Evolutionary conservation across 2,329 filamentous ascomycete species (phyloP).

Genomic region (Microsporum canis): DNA sequence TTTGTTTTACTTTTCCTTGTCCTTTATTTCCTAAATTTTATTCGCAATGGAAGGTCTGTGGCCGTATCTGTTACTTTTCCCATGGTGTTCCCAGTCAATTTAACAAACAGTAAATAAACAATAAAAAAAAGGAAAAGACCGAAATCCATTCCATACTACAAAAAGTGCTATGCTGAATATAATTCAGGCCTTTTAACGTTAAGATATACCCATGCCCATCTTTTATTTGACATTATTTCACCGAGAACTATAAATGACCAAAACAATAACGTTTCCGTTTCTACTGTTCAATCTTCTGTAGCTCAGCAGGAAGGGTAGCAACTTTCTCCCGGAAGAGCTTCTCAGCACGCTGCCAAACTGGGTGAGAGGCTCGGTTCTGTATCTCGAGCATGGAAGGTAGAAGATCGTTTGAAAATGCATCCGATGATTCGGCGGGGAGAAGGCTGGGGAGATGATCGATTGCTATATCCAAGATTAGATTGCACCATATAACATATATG

Average conservation of each 20-base stretch:
- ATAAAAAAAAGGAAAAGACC: background rate
- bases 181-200: background rate
- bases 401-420: slow-evolving; percentile 69
- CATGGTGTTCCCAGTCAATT: background rate
- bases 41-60: background rate
- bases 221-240: background rate
- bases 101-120: background rate
- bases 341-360: slow-evolving; percentile 76
- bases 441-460: slow-evolving; percentile 79
- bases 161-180: background rate
- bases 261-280: background rate
- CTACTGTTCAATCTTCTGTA: slow-evolving; percentile 14
- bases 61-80: background rate
- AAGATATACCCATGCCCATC: background rate
- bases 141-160: background rate
- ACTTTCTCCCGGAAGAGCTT: slow-evolving; percentile 78
- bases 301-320: slow-evolving; percentile 48
- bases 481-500: background rate
- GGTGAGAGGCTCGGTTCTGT: slow-evolving; percentile 58
- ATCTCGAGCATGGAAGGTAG: slow-evolving; percentile 66
- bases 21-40: background rate
- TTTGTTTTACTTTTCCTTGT: background rate
- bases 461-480: slow-evolving; percentile 4
- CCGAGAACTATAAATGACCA: background rate
- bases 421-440: slow-evolving; percentile 73